Evolutionary conservation across 2,329 filamentous ascomycete genomes (phyloP), one percentile per base, ranked within the genome.

Genomic region (Plenodomus biglobosus): DNA sequence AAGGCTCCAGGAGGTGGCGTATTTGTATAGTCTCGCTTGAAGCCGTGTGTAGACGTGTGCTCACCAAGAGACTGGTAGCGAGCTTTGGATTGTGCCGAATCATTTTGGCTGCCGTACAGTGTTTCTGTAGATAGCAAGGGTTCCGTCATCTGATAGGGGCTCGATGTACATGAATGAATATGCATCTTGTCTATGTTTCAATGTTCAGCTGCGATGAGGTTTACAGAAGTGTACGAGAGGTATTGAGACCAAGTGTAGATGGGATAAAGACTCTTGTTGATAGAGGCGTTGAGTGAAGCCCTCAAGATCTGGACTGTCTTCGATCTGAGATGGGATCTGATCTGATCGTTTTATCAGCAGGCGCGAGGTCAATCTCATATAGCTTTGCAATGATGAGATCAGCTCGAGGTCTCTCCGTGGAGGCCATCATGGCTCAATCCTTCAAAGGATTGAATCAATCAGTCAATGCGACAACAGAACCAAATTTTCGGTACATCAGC

Each of bases 401-500:
- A 47, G 27, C 30, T 27, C 32, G 22, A 38, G 19, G 38, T 39
- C 42, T 39, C 27, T 52, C 49, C 44, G 45, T 27, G 44, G 47
- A 47, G 13, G 17, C 16, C 18, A 16, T 18, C 22, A 39, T 16
- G 34, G 20, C 32, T 48, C 43, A 38, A 41, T 41, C 41, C n/a
- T 15, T 50, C 32, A 51, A 52, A 50, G 50, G 44, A 42, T 55
- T 48, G 44, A 41, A 44, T 44, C 24, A 42, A 48, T 59, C 41
- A 50, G 43, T 53, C 38, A 44, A 53, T 42, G 48, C 42, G 30
- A 46, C 45, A 34, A 48, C 27, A 37, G 42, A 36, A 42, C 57
- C 58, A 58, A 44, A 20, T 18, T 8, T 37, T 42, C 52, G 60
- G 58, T 60, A 55, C 50, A 44, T 60, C 44, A 46, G 34, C 41